Conservation (phyloP, 192 early-diverging fungal species). For the Backusella morwellensis region DNA sequence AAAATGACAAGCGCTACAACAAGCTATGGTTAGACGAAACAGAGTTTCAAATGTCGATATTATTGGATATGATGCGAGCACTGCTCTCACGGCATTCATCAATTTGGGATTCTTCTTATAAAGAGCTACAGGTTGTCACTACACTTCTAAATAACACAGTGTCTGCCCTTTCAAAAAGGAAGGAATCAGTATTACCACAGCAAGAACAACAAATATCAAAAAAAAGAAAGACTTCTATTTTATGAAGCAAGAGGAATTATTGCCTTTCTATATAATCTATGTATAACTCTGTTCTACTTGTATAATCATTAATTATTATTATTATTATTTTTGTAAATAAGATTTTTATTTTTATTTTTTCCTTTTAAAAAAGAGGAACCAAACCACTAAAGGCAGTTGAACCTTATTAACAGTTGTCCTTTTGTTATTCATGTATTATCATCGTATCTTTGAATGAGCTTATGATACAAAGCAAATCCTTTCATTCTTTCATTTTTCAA, state of each 20-base stretch:
- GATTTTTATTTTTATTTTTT: neutral
- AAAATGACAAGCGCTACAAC: neutral
- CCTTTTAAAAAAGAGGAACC: neutral
- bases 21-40: slow-evolving; percentile 4
- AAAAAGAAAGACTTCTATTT: neutral
- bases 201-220: neutral
- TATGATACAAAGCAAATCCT: neutral
- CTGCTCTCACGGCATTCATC: neutral
- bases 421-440: neutral
- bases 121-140: neutral
- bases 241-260: neutral
- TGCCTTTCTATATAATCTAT: neutral
- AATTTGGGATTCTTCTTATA: neutral
- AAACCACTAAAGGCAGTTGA: neutral
- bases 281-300: neutral
- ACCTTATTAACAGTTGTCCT: neutral
- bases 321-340: neutral
- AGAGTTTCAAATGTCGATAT: slow-evolving; percentile 11
- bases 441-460: neutral
- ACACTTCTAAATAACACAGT: neutral
- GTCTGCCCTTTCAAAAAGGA: neutral
- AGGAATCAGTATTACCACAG: neutral
- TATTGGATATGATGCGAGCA: slow-evolving; percentile 7
- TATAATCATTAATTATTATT: slow-evolving; percentile 7
- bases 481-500: neutral